Base-by-base conservation (phyloP, 306 rosid genomes). In the Dryas drummondii region DNA sequence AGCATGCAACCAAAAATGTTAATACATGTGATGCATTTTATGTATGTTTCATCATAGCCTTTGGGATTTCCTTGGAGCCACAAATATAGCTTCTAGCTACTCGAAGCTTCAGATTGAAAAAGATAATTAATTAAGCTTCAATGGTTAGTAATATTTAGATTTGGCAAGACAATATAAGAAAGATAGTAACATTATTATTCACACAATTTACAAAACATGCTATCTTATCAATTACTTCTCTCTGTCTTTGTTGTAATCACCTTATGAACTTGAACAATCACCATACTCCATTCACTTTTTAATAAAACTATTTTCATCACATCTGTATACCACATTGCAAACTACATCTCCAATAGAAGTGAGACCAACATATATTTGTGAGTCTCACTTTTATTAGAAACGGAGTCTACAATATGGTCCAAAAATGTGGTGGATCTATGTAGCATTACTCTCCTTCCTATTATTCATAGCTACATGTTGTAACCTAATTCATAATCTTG, bases 401-500 rank as follows among this genome's bases (percentile, higher is more conserved):
- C 6, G 68, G 19, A 10, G n/a, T 59, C 59, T 1, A 32, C 68
- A 59, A 59, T 59, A 8, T 1, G 49, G 13, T 73, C 4, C 55
- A 9, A 59, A 15, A 47, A 46, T 27, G 32, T 47, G 57, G 2
- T 27, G 47, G 57, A 1, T 27, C 12, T 15, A 57, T 32, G 41
- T 59, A 58, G 27, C 44, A 46, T 72, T 44, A 58, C 45, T 15
- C 5, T 32, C 12, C 19, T 61, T 17, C 14, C 19, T 61, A 3
- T 14, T 8, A 61, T 40, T 8, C 46, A 22, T 72, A 27, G 16
- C 86, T 87, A 87, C 66, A 89, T 58, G 79, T 79, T 82, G 72
- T 90, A 91, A 68, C 92, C 87, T 74, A 94, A 77, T 56, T 85
- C 96, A 82, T 88, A 92, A 78, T 84, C 90, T 81, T 87, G 99